phyloP scores from a whole-genome alignment of 2,329 filamentous ascomycete genomes.

The Talaromyces albobiverticillius region DNA sequence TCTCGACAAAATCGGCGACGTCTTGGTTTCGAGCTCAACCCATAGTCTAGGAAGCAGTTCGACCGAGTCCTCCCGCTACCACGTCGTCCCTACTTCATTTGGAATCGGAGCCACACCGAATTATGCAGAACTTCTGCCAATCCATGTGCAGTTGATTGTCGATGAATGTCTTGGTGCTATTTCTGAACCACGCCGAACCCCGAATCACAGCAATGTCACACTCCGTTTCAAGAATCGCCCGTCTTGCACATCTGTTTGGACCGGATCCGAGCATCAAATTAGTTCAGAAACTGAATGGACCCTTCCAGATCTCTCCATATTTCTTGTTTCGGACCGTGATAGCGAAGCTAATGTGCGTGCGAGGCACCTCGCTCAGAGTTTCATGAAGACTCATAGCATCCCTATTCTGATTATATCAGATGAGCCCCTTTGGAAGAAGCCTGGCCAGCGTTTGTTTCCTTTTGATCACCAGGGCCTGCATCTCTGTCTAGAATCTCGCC shows the following conservation, averaged over 20 bases:
- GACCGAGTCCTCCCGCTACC: slow-evolving; percentile 44
- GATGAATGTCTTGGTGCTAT: slow-evolving; percentile 43
- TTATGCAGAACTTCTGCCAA: slow-evolving; percentile 48
- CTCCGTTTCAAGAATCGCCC: slow-evolving; percentile 40
- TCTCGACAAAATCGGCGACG: slow-evolving; percentile 48
- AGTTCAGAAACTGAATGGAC: slow-evolving; percentile 41
- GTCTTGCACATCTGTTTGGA: slow-evolving; percentile 36
- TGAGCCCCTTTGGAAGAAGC: slow-evolving; percentile 39
- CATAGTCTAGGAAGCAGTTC: slow-evolving; percentile 32
- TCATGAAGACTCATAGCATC: slow-evolving; percentile 43
- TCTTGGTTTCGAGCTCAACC: slow-evolving; percentile 41
- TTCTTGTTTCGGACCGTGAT: slow-evolving; percentile 41
- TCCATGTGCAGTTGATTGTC: slow-evolving; percentile 46
- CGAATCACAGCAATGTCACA: slow-evolving; percentile 30
- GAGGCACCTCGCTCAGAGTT: slow-evolving; percentile 33
- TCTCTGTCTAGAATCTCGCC: slow-evolving; percentile 41
- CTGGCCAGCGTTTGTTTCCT: slow-evolving; percentile 29
- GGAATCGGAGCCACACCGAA: slow-evolving; percentile 44
- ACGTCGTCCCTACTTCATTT: slow-evolving; percentile 48
- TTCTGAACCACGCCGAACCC: slow-evolving; percentile 20
- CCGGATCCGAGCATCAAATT: slow-evolving; percentile 35
- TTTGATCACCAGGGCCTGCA: slow-evolving; percentile 42
- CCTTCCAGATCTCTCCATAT: slow-evolving; percentile 45
- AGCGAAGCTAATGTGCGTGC: slow-evolving; percentile 25
- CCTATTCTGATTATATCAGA: slow-evolving; percentile 46